Base-by-base conservation (phyloP, 2,329 filamentous ascomycete genomes). In the Xylaria hypoxylon region DNA sequence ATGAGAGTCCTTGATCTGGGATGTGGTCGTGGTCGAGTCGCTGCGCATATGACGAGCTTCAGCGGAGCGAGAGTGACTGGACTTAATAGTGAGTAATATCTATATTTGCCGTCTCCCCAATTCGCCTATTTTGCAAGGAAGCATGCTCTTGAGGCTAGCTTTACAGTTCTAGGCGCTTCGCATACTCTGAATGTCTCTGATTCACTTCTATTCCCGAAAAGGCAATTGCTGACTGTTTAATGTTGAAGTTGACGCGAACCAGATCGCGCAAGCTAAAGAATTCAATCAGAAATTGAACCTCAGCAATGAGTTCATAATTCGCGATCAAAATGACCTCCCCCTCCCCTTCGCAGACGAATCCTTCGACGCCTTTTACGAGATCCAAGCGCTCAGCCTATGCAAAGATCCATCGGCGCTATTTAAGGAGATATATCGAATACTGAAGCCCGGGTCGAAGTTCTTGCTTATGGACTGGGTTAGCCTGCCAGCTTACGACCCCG, bases 331-430 rank as follows among this genome's bases (percentile, higher is more conserved):
- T 74, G 77, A 78, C 48, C 78, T 86, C 35, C 84, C 84, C 1
- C 78, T 86, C 1, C 84, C 84, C 1, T 86, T 86, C 62, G 80
- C 74, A 15, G 80, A 86, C 68, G 75, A 74, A 28, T 79, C 77
- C 47, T 85, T 86, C 71, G 84, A 86, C 63, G 83, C 80, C 33
- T 85, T 86, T 65, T 86, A 82, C 80, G 85, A 82, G 83, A 89
- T 81, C 82, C 89, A 80, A 80, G 89, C 78, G 62, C 84, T 80
- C 73, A 88, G 80, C 79, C 83, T 81, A 33, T 85, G 82, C 78
- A 84, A 83, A 67, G 83, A 86, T 59, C 77, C 83, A 1, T 71
- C 77, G 2, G 75, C 78, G 7, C 77, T 85, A 11, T 85, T 85
- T 76, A 75, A 74, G 55, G 84, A 86, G 73, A 76, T 86, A 59